Evolutionary conservation across 2,329 filamentous ascomycete genomes (phyloP), one percentile per base, ranked within the genome.

Genomic region (Trematosphaeria pertusa): DNA sequence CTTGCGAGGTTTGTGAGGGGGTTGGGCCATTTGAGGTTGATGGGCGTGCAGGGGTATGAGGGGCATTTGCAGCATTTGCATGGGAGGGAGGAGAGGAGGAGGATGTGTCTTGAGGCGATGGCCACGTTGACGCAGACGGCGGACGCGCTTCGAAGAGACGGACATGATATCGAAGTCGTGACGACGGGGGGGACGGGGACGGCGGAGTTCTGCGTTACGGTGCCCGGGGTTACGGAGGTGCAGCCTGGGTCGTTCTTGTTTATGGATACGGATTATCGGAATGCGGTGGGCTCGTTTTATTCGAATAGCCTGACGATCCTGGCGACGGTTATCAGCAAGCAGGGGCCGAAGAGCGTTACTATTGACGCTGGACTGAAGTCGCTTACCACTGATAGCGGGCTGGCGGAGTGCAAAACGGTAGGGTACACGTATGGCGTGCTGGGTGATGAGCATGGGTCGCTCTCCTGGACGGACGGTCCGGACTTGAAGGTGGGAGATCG

Each of bases 181-280:
- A 81, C 79, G 0, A 79, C 76, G 0, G 79, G 78, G 1, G 79
- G 79, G 1, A 81, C 79, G 0, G 79, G 79, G 6, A 81, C 79
- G 1, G 77, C 74, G 2, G 79, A 81, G 49, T 81, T 82, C 53
- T 82, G 79, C 43, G 78, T 73, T 1, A 72, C 65, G 0, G 77
- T 80, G 0, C 73, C 75, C 0, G 79, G 79, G 0, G 72, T 82
- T 0, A 82, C 79, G 1, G 80, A 82, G 54, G 66, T 82, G 1
- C 80, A 82, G 55, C 80, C 80, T 0, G 80, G 80, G 0, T 80
- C 76, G 0, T 82, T 82, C 48, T 73, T 82, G 44, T 82, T 82
- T 58, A 82, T 82, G 80, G 80, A 82, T 46, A 80, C 79, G 2
- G 80, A 82, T 55, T 82, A 82, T 53, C 74, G 78, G 3, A 78